phyloP scores from a whole-genome alignment of 2,329 filamentous ascomycete genomes.

The Thielaviopsis musarum region DNA sequence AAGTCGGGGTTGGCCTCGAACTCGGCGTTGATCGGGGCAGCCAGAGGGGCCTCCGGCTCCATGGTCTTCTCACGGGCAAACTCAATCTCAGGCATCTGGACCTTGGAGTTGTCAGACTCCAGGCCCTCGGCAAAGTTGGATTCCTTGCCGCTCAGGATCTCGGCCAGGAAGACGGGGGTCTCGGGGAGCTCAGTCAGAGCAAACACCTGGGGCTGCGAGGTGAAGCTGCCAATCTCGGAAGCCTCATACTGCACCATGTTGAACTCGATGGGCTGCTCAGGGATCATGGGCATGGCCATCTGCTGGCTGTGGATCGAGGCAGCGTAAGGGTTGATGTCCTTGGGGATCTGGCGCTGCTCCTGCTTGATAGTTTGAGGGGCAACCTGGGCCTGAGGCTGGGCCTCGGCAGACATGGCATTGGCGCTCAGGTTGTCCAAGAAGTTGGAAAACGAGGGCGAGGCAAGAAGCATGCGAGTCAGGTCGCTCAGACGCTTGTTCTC shows the following conservation, averaged over 20 bases:
- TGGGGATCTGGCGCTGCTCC: slow-evolving; percentile 36
- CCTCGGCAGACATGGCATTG: slow-evolving; percentile 21
- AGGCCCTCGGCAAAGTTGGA: slow-evolving; percentile 34
- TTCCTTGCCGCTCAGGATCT: slow-evolving; percentile 55
- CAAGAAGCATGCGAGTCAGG: slow-evolving; percentile 64
- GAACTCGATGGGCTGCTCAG: slow-evolving; percentile 62
- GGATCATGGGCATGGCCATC: slow-evolving; percentile 69
- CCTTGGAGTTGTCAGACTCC: slow-evolving; percentile 34
- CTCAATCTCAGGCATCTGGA: slow-evolving; percentile 38
- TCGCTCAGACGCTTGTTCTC: slow-evolving; percentile 72
- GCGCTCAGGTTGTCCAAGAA: slow-evolving; percentile 55
- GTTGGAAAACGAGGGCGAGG: slow-evolving; percentile 66
- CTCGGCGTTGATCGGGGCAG: slow-evolving; percentile 28
- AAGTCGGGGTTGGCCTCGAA: slow-evolving; percentile 48
- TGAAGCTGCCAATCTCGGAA: slow-evolving; percentile 27
- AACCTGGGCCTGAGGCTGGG: slow-evolving; percentile 21
- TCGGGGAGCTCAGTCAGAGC: slow-evolving; percentile 55
- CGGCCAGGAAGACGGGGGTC: slow-evolving; percentile 42
- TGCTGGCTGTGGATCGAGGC: slow-evolving; percentile 40
- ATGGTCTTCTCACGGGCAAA: slow-evolving; percentile 24
- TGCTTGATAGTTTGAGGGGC: slow-evolving; percentile 23
- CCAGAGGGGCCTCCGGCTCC: slow-evolving; percentile 17
- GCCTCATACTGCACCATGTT: slow-evolving; percentile 48
- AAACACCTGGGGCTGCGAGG: slow-evolving; percentile 55
- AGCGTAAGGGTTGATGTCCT: slow-evolving; percentile 48